Conservation (phyloP, 2,329 filamentous ascomycete species). For the Mycosphaerella sp. region DNA sequence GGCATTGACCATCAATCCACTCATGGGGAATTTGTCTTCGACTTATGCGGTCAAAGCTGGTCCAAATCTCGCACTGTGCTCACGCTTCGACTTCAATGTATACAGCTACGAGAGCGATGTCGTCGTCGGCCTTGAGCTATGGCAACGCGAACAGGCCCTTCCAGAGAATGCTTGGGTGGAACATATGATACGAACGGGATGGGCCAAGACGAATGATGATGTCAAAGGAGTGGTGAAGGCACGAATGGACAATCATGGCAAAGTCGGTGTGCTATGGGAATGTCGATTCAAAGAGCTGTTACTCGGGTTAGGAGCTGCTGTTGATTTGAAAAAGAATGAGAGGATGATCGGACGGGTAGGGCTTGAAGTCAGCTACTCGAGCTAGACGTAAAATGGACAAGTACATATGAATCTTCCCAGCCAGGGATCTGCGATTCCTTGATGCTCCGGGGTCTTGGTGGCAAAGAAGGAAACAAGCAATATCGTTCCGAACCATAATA, state of each 20-base stretch:
- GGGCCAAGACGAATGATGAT: conserved; percentile 49
- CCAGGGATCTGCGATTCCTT: no score
- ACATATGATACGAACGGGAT: conserved; percentile 39
- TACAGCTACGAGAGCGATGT: conserved; percentile 97
- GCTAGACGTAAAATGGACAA: conserved; percentile 8
- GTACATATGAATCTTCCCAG: no score
- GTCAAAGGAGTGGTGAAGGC: conserved; percentile 86
- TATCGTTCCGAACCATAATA: no score
- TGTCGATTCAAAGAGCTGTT: conserved; percentile 85
- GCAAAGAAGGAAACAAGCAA: no score
- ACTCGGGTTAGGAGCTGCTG: conserved; percentile 79
- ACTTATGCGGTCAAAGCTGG: conserved; percentile 89
- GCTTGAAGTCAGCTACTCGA: conserved; percentile 73
- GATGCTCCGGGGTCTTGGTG: no score
- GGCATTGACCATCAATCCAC: conserved; percentile 83
- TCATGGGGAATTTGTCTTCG: conserved; percentile 88
- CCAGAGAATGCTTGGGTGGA: conserved; percentile 41
- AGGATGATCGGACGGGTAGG: conserved; percentile 71
- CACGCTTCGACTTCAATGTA: conserved; percentile 92
- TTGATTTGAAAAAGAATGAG: conserved; percentile 70
- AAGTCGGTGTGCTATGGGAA: conserved; percentile 85
- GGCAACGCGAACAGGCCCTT: conserved; percentile 48
- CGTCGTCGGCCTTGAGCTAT: conserved; percentile 85
- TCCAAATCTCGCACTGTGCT: conserved; percentile 74
- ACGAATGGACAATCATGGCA: conserved; percentile 78